Base-by-base conservation (phyloP, 1,284 basidiomycete genomes). In the Cryptococcus deneoformans region DNA sequence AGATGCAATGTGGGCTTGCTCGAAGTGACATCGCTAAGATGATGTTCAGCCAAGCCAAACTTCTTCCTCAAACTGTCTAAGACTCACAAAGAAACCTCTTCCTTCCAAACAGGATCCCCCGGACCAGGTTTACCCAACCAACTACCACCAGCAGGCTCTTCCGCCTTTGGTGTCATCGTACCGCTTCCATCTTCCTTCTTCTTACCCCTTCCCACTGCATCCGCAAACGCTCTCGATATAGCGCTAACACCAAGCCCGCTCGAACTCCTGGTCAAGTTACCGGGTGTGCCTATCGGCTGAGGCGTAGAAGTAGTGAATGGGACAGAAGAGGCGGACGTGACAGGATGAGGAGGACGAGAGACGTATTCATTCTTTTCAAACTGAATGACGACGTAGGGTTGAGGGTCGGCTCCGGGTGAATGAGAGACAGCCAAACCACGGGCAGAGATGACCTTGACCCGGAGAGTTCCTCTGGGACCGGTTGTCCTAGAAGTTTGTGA, bases 351-450 rank as follows among this genome's bases (percentile, higher is more conserved):
- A 71, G 96, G 91, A 58, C 95, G 82, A 64, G 87, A 88, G 73
- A 99, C 89, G 75, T 98, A 99, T 79, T 99, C 95, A 83, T 94
- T 98, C 79, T 98, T 91, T 81, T 99, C 95, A 78, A 98, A 99
- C 77, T 94, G 89, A 67, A 96, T 92, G 72, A 99, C 95, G 65
- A 93, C 91, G 75, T 99, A 99, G 11, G 95, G 96, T 24, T 88
- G 83, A 10, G 79, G 68, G 52, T 69, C 60, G 2, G 88, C 85
- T 51, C 81, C 79, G 16, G 84, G 75, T 1, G 58, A 50, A 29
- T 86, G 82, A 42, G 82, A 81, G 48, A 91, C 87, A 64, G 87
- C 86, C 72, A 99, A 86, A n/a, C 85, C 85, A 57, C 92, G 86
- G 5, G 91, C 96, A 60, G 88, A 86, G 76, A 99, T 91, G 74